These are phyloP conservation scores for Pecoramyces ruminantium DNA, from an alignment of 192 early-diverging fungal genomes.

Conservation along the genomic window DNA sequence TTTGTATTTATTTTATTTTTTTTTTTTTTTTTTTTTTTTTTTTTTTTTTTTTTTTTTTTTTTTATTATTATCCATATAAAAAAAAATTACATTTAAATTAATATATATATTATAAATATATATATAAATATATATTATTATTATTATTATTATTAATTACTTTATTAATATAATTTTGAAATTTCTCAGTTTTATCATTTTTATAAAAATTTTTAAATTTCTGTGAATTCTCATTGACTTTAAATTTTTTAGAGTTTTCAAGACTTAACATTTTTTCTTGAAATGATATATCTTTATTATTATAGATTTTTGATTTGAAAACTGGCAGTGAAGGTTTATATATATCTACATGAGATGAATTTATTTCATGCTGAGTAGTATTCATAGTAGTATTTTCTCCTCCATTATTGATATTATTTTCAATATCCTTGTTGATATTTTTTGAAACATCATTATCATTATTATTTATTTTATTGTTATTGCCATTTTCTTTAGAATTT, in stretches of 20 bases:
- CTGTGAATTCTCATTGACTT: neutral
- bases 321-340: neutral
- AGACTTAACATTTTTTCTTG: neutral
- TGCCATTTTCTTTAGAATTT: too few relatives aligned
- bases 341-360: neutral
- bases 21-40: too few relatives aligned
- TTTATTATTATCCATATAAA: too few relatives aligned
- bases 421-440: too few relatives aligned
- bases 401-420: too few relatives aligned
- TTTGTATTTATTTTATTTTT: too few relatives aligned
- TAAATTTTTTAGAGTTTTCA: neutral
- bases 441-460: too few relatives aligned
- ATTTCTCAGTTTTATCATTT: neutral
- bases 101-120: too few relatives aligned
- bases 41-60: too few relatives aligned
- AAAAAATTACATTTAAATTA: too few relatives aligned
- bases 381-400: neutral
- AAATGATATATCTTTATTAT: neutral
- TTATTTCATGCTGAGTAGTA: neutral
- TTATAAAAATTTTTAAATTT: neutral
- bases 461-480: too few relatives aligned
- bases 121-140: too few relatives aligned
- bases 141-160: neutral
- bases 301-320: neutral
- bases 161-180: neutral